Conservation (phyloP, 768 basidiomycete species). For the Fomitopsis serialis region DNA sequence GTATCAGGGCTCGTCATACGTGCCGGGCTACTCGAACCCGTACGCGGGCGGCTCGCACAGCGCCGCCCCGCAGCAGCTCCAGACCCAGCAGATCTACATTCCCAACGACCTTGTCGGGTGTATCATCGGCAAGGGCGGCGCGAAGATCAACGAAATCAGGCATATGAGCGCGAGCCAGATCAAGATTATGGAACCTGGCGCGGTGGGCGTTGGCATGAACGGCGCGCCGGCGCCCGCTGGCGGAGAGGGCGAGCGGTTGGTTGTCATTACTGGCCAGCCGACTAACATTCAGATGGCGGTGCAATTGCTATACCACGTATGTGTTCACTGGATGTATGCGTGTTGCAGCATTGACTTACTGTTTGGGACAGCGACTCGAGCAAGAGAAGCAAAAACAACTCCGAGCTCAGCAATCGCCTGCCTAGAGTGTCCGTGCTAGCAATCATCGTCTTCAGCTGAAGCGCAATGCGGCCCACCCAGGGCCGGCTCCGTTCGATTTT, state of each 20-base stretch:
- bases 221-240: conserved; percentile 71
- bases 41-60: conserved; percentile 36
- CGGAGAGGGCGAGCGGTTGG: conserved; percentile 84
- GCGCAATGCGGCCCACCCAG: neutral
- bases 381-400: conserved; percentile 87
- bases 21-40: conserved; percentile 55
- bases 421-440: neutral
- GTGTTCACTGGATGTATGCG: conserved; percentile 20
- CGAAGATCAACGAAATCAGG: conserved; percentile 98
- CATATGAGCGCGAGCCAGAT: conserved; percentile 94
- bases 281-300: conserved; percentile 96
- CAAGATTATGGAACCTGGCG: conserved; percentile 98
- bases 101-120: conserved; percentile 96
- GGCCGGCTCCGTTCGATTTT: neutral
- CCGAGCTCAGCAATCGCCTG: conserved; percentile 24
- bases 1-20: conserved; percentile 54
- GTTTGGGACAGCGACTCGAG: conserved; percentile 60
- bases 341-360: neutral
- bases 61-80: conserved; percentile 68
- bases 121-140: conserved; percentile 97
- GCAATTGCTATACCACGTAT: conserved; percentile 79
- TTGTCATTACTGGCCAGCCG: conserved; percentile 95
- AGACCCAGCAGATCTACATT: conserved; percentile 97
- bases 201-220: conserved; percentile 59
- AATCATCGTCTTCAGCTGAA: neutral